Percentiles rank a stretch among this genome's conserved stretches.
phyloP scores from a whole-genome alignment of 139 green algal species.

The Micractinium conductrix region DNA sequence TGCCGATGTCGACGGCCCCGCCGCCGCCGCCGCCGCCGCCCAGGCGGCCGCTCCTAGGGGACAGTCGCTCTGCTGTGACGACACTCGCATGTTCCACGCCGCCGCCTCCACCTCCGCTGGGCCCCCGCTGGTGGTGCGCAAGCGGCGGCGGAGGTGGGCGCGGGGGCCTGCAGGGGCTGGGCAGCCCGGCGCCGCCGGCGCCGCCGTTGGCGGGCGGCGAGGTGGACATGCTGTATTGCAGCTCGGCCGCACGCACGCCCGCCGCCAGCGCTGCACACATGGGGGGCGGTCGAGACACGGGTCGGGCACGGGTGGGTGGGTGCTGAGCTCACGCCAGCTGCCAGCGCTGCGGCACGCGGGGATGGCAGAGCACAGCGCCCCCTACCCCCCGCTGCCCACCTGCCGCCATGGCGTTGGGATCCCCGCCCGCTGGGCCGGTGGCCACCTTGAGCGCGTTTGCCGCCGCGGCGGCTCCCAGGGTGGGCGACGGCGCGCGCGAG shows the following conservation, averaged over 20 bases:
- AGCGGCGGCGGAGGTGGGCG: neutral
- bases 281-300: too few species aligned
- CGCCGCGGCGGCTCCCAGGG: neutral
- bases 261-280: neutral
- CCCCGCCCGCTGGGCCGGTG: neutral
- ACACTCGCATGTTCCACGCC: neutral
- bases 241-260: constrained; percentile 6
- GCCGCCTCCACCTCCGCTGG: neutral
- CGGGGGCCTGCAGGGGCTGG: neutral
- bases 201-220: neutral
- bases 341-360: neutral
- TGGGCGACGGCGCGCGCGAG: neutral
- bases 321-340: too few species aligned
- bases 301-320: too few species aligned
- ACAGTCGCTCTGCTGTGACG: neutral
- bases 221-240: neutral
- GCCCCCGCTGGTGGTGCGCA: too few species aligned
- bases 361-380: too few species aligned
- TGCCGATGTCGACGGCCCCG: too few species aligned
- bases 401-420: neutral
- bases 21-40: neutral
- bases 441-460: neutral
- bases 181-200: neutral
- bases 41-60: neutral
- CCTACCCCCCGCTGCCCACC: too few species aligned